Percentiles rank a stretch among this genome's conserved stretches.
These are phyloP conservation scores for Microcyclospora pomicola DNA, from an alignment of 2,329 filamentous ascomycete species.

Conservation along the genomic window DNA sequence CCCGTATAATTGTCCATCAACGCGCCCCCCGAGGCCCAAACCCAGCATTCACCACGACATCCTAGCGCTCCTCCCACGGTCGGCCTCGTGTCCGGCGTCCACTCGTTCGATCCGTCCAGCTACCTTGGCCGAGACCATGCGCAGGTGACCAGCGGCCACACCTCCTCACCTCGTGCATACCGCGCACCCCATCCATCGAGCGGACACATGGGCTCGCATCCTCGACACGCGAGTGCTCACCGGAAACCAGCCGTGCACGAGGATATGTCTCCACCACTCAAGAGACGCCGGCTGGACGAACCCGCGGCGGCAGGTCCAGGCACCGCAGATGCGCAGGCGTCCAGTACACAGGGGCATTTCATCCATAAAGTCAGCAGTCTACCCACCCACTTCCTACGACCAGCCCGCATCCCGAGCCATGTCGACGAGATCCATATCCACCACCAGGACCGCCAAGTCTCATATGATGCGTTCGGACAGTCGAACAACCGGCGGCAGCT, in stretches of 20 bases:
- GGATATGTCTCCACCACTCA: slow-evolving; percentile 18
- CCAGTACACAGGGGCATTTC: not conserved
- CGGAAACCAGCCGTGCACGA: slow-evolving; percentile 9
- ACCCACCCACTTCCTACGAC: slow-evolving; percentile 1
- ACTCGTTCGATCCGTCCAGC: slow-evolving; percentile 13
- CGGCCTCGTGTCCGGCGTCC: slow-evolving; percentile 19
- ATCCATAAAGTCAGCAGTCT: slow-evolving; percentile 1
- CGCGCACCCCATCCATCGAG: not conserved
- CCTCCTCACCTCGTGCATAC: not conserved
- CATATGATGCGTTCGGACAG: slow-evolving; percentile 3
- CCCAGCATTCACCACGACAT: slow-evolving; percentile 1
- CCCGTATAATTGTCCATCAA: no score
- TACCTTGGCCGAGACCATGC: slow-evolving; percentile 16
- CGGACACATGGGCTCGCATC: not conserved
- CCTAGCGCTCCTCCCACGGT: slow-evolving; percentile 3
- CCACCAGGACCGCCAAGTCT: slow-evolving; percentile 2
- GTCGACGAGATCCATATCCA: slow-evolving; percentile 13
- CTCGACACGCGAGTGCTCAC: slow-evolving; percentile 1
- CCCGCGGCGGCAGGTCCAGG: not conserved
- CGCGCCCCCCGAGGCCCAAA: not conserved
- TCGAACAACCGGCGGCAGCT: slow-evolving; percentile 11
- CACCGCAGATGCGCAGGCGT: not conserved
- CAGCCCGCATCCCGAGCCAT: slow-evolving; percentile 6
- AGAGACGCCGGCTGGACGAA: slow-evolving; percentile 13
- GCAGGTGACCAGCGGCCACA: slow-evolving; percentile 3